These are phyloP conservation scores for Durotheca rogersii DNA, from an alignment of 495 filamentous ascomycete genomes.

Conservation along the genomic window DNA sequence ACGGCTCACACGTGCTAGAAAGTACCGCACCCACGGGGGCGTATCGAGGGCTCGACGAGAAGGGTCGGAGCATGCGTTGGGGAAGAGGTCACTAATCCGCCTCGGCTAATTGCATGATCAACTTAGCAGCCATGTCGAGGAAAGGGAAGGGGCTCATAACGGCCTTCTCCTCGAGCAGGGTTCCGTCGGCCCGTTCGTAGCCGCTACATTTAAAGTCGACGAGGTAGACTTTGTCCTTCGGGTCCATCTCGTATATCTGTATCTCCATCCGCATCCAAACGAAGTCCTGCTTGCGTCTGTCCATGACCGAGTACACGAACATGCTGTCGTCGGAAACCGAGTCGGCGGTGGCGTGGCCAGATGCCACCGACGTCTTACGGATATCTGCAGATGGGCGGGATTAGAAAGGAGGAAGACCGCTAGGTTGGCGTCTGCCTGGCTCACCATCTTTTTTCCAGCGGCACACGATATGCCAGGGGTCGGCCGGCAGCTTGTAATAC, in stretches of 20 bases:
- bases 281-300: conserved; percentile 50
- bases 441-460: conserved; percentile 78
- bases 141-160: conserved; percentile 76
- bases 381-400: conserved; percentile 37
- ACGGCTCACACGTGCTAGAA: background rate
- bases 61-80: background rate
- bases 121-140: conserved; percentile 67
- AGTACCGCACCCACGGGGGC: too few relatives aligned
- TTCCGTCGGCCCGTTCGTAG: conserved; percentile 73
- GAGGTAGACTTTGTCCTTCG: conserved; percentile 72
- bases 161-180: conserved; percentile 66
- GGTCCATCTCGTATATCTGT: conserved; percentile 94
- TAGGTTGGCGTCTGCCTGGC: conserved; percentile 48
- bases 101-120: conserved; percentile 77
- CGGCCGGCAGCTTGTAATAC: conserved; percentile 76
- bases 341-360: conserved; percentile 30
- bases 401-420: background rate
- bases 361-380: conserved; percentile 38
- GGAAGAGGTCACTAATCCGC: conserved; percentile 48
- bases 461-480: conserved; percentile 93
- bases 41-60: background rate
- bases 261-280: conserved; percentile 89
- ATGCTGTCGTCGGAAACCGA: conserved; percentile 38
- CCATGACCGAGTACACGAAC: conserved; percentile 41
- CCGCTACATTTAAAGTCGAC: conserved; percentile 99